Evolutionary conservation across 345 rosid genomes (phyloP), one percentile per base, ranked within the genome.

Genomic region (Kandelia obovata): DNA sequence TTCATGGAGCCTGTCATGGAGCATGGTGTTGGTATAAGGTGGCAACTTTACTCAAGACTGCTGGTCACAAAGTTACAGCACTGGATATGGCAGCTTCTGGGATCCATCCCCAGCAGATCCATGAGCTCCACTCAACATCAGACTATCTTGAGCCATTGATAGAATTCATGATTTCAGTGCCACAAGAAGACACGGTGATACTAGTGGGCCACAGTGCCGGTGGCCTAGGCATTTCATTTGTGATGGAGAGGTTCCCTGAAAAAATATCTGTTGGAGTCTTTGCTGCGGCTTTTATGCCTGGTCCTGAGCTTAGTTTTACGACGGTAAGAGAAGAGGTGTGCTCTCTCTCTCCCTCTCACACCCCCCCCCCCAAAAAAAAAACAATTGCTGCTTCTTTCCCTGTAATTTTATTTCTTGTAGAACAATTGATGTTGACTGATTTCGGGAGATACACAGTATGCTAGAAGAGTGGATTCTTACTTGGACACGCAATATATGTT

Each of bases 11-110:
- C 25, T 65, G 76, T 23, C 76, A 73, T 17, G 81, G 83, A 57
- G 83, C 76, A 27, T 80, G 81, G 81, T 59, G 79, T 68, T 83
- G 83, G 83, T 83, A 72, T 23, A 71, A 78, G 72, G 77, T 83
- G 23, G 57, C 62, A 28, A 46, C 75, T 49, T 27, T 32, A 23
- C 71, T 83, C 13, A 11, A 70, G 64, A 25, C 65, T 7, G 74
- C 81, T 1, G 77, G 80, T 35, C 69, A 75, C 60, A 39, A 39
- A 49, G 77, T 83, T n/a, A 70, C 78, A 13, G 58, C 70, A 17
- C 53, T 80, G 25, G 86, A 83, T 61, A 26, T 78, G 76, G 76
- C 74, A 43, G 83, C 76, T 16, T 71, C 70, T 1, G 81, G 79
- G 0, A 62, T 72, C 16, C 63, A 82, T 47, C 83, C 81, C 0